These are phyloP conservation scores for Trametes cubensis DNA, from an alignment of 768 basidiomycete genomes.

Conservation along the genomic window DNA sequence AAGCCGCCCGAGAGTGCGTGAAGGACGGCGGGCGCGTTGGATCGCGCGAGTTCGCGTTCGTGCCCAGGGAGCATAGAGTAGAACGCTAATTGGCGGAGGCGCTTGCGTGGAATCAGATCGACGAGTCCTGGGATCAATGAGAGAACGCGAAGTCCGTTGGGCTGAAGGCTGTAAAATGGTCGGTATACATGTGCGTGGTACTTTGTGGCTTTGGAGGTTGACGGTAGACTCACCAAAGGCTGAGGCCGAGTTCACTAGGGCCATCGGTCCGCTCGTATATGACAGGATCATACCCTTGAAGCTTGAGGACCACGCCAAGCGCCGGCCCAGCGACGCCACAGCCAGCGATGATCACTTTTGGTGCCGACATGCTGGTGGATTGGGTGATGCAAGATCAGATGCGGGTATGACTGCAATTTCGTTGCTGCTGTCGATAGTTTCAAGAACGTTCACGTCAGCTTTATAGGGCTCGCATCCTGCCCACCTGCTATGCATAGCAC, in stretches of 20 bases:
- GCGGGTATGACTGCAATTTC: too few species aligned
- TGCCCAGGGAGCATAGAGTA: slow-evolving; percentile 30
- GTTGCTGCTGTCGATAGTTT: too few species aligned
- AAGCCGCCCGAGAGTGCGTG: slow-evolving; percentile 28
- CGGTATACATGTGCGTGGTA: too few species aligned
- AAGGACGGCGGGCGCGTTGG: slow-evolving; percentile 30
- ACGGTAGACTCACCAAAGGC: slow-evolving; percentile 33
- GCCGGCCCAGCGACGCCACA: slow-evolving; percentile 45
- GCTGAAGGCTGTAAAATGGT: slow-evolving; percentile 15
- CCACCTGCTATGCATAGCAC: too few species aligned
- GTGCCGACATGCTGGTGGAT: slow-evolving; percentile 3
- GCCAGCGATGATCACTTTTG: slow-evolving; percentile 43
- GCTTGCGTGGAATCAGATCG: slow-evolving; percentile 18
- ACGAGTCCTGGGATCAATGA: slow-evolving; percentile 20
- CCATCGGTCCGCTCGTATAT: slow-evolving; percentile 37
- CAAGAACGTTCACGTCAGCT: too few species aligned
- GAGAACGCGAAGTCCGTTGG: slow-evolving; percentile 25
- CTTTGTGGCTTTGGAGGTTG: background rate
- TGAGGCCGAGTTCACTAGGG: slow-evolving; percentile 34
- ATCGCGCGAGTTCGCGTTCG: slow-evolving; percentile 32
- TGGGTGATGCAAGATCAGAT: too few species aligned
- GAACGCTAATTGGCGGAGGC: background rate
- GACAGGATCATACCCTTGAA: slow-evolving; percentile 42
- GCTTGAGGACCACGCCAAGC: slow-evolving; percentile 41
- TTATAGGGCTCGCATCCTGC: too few species aligned